Base-by-base conservation (phyloP, 2,329 filamentous ascomycete species). In the Rhinocladiella mackenziei region DNA sequence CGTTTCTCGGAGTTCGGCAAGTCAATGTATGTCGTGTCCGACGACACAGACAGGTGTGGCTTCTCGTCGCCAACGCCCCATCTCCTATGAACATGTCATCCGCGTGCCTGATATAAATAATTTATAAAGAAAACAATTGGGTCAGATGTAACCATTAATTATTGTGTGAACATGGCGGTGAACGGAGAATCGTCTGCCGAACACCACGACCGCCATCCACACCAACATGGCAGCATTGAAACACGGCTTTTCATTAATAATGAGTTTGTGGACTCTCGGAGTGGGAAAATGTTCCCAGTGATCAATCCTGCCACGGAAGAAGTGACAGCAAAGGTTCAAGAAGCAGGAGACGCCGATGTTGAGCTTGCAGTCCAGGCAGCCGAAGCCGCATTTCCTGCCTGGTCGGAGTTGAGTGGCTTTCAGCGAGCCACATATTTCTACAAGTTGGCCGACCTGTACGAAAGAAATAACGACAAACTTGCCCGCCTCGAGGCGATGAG, bases 401-500 rank as follows among this genome's bases (percentile, higher is more conserved):
- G 74, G 75, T 65, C 65, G 13, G 60, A 64, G 35, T 70, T 66
- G 2, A 60, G 67, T 1, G 61, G 65, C 37, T 58, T 63, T 5
- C 67, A 75, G 53, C 65, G 74, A 15, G 61, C 66, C 25, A 59
- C 62, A 3, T 56, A 62, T 5, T 58, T 75, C 5, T 57, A 60
- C 23, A 63, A 64, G 36, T 62, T 73, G n/a, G 65, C 65, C 23
- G 64, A 70, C 7, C 57, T 62, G 5, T 56, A 75, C 17, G 56
- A 62, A 18, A 56, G 60, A 2, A 63, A 74, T 31, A 58, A 61
- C 5, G 62, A 68, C 1, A 65, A 71, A 35, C 60, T 78, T 34
- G 59, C 65, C 9, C 62, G 65, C 19, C 60, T 76, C 5, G 58
- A 76, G 23, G 65, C 65, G 50, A 63, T 61, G 39, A 73, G 77